Conservation (phyloP, 768 basidiomycete genomes). For the Boletus pseudopeckii region DNA sequence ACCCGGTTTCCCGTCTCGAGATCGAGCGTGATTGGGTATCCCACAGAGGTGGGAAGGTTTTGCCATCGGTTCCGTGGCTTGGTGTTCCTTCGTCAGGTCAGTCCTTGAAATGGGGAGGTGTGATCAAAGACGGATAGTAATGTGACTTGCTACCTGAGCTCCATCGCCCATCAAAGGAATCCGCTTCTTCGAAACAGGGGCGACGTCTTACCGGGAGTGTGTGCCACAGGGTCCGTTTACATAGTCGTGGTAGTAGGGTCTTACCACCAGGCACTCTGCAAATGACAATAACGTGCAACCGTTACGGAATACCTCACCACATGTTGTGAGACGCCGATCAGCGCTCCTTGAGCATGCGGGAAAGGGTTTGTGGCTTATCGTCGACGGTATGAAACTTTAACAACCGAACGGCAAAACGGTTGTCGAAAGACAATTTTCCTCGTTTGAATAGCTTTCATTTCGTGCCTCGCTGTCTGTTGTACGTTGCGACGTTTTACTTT, state of each 20-base stretch:
- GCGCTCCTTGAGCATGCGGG: background rate
- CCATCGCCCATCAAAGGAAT: background rate
- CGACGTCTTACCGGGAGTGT: background rate
- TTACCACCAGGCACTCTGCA: slow-evolving; percentile 15
- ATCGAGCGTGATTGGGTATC: slow-evolving; percentile 2
- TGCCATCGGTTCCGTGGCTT: slow-evolving; percentile 1
- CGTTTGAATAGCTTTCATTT: background rate
- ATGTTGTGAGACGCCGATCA: slow-evolving; percentile 14
- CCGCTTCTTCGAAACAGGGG: slow-evolving; percentile 11
- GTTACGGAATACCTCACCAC: slow-evolving; percentile 16
- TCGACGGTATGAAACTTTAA: background rate
- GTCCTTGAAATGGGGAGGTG: background rate
- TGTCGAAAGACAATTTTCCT: slow-evolving; percentile 1
- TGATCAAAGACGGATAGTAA: background rate
- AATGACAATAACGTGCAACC: slow-evolving; percentile 7
- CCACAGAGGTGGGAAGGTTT: slow-evolving; percentile 22
- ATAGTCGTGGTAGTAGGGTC: slow-evolving; percentile 8
- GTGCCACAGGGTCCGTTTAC: slow-evolving; percentile 22
- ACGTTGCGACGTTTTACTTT: slow-evolving; percentile 1
- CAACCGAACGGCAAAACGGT: background rate
- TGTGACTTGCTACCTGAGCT: background rate
- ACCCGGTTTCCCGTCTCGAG: background rate
- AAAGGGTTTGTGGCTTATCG: background rate
- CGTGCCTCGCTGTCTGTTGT: background rate
- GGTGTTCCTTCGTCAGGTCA: background rate